phyloP scores from a whole-genome alignment of 2,329 filamentous ascomycete species.

The Stagonosporopsis cucurbitacearum region DNA sequence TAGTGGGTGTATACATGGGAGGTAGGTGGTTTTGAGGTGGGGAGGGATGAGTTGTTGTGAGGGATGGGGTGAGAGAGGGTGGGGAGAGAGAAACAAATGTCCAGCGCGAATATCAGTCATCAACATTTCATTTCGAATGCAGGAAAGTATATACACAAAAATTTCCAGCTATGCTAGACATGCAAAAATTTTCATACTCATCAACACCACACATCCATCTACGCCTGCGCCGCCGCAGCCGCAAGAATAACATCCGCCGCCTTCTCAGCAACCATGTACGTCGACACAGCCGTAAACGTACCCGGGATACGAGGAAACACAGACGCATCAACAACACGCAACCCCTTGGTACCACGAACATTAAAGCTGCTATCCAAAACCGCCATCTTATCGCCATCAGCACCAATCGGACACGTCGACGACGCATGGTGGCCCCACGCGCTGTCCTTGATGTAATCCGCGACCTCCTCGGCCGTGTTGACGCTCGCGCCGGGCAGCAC shows the following conservation, averaged over 20 bases:
- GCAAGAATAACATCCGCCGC: conserved; percentile 64
- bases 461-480: conserved; percentile 40
- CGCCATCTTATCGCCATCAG: conserved; percentile 54
- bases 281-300: conserved; percentile 59
- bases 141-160: conserved; percentile 6
- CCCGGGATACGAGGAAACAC: conserved; percentile 54
- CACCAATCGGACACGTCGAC: conserved; percentile 65
- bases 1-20: too few relatives aligned
- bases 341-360: conserved; percentile 59
- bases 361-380: conserved; percentile 62
- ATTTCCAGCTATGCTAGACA: conserved; percentile 1
- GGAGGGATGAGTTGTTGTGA: too few relatives aligned
- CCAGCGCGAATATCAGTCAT: too few relatives aligned
- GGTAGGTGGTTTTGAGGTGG: too few relatives aligned
- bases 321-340: conserved; percentile 57
- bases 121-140: background rate
- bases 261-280: conserved; percentile 67
- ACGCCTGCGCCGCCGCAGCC: conserved; percentile 17
- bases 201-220: background rate
- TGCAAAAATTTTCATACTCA: conserved; percentile 6
- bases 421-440: conserved; percentile 61
- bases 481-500: conserved; percentile 58
- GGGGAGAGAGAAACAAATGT: too few relatives aligned
- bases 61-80: too few relatives aligned
- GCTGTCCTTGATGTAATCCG: conserved; percentile 39